Percentiles rank a stretch among this genome's conserved stretches.
Conservation (phyloP, 1,284 basidiomycete genomes). For the Afroboletus lepidellus region DNA sequence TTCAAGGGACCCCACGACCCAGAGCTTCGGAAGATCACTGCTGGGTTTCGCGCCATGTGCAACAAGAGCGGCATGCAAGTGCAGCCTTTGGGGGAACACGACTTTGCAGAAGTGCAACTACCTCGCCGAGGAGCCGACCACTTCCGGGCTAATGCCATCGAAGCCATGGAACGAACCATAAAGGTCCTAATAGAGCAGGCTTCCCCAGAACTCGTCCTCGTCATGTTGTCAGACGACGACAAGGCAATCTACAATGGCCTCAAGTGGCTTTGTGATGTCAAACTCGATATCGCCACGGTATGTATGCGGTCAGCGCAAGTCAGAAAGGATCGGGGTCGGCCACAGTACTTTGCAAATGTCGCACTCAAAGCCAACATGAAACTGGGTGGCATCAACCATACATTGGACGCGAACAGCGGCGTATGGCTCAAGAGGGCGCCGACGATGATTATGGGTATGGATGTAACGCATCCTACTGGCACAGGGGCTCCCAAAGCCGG, state of each 20-base stretch:
- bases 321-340: constrained; percentile 44
- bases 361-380: constrained; percentile 70
- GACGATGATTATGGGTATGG: constrained; percentile 81
- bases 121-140: constrained; percentile 1
- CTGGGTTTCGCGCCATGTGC: constrained; percentile 57
- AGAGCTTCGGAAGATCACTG: constrained; percentile 44
- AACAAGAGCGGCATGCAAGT: constrained; percentile 54
- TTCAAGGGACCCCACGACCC: constrained; percentile 45
- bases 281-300: constrained; percentile 63
- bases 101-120: constrained; percentile 8
- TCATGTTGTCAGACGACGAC: constrained; percentile 66
- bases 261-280: constrained; percentile 67
- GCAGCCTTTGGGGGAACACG: background rate
- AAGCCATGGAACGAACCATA: constrained; percentile 24
- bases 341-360: constrained; percentile 34
- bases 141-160: constrained; percentile 13
- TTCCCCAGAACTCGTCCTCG: constrained; percentile 40
- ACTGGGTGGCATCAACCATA: constrained; percentile 74
- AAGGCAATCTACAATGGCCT: constrained; percentile 68
- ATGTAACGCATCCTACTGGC: constrained; percentile 69
- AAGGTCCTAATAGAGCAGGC: constrained; percentile 27
- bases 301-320: constrained; percentile 68
- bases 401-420: constrained; percentile 51
- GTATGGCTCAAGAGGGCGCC: constrained; percentile 51
- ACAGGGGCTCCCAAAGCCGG: constrained; percentile 47